Percentiles rank a stretch among this genome's conserved stretches.
phyloP scores from a whole-genome alignment of 352 stramenopile species.

The Thraustochytrium sp. region DNA sequence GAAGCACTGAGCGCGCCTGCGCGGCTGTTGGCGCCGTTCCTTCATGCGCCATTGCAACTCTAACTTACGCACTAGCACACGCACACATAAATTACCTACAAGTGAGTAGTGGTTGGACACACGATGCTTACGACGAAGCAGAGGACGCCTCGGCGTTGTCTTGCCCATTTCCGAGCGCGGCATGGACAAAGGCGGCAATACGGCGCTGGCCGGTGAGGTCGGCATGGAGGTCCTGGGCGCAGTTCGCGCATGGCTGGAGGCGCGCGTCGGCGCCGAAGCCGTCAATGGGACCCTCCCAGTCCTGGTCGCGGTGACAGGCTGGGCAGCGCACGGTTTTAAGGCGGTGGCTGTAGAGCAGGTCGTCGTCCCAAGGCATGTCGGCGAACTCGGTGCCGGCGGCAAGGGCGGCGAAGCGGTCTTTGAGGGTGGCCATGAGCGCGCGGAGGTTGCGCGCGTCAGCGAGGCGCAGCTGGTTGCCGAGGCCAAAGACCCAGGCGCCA shows the following conservation, averaged over 20 bases:
- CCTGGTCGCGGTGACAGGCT: background rate
- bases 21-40: too few species aligned
- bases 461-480: background rate
- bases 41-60: too few species aligned
- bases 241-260: background rate
- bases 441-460: background rate
- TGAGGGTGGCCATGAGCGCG: background rate
- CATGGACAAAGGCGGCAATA: conserved; percentile 1
- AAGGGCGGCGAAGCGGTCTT: background rate
- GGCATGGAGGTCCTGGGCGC: background rate
- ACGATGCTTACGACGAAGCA: too few species aligned
- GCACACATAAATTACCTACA: too few species aligned
- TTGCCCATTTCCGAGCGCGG: background rate
- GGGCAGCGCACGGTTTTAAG: background rate
- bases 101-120: too few species aligned
- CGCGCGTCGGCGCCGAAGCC: background rate
- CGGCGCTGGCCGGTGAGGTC: background rate
- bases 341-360: background rate
- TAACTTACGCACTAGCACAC: too few species aligned
- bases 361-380: conserved; percentile 29
- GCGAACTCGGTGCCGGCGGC: background rate
- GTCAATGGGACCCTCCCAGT: background rate
- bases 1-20: too few species aligned
- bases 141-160: too few species aligned
- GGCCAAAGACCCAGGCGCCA: conserved; percentile 27